Evolutionary conservation across 441 rosid genomes (phyloP).

Genomic region (Erodium moschatum): DNA sequence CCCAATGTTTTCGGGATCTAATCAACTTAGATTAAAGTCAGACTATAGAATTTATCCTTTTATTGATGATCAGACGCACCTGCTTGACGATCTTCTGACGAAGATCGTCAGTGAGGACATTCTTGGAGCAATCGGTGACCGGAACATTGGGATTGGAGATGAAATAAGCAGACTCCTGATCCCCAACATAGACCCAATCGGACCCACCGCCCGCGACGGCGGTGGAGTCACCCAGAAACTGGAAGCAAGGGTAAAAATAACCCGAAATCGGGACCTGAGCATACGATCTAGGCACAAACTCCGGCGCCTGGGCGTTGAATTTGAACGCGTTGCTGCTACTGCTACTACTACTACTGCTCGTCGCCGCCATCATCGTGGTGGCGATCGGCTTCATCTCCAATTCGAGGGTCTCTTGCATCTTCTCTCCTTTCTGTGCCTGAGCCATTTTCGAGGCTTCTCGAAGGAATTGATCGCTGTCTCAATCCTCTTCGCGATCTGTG

Average conservation of each 20-base stretch:
- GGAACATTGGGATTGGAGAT: constrained; percentile 42
- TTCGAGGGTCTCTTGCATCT: constrained; percentile 16
- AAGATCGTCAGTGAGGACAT: constrained; percentile 56
- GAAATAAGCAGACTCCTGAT: constrained; percentile 44
- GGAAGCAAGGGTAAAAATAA: constrained; percentile 52
- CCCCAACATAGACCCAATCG: constrained; percentile 73
- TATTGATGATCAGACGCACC: constrained; percentile 26
- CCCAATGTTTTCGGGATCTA: too few species aligned
- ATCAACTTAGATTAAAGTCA: too few species aligned
- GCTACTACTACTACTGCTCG: too few species aligned
- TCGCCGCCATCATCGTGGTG: neutral
- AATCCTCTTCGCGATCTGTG: neutral
- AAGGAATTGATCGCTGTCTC: too few species aligned
- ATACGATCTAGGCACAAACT: constrained; percentile 67
- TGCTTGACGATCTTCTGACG: constrained; percentile 76
- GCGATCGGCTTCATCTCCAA: constrained; percentile 6
- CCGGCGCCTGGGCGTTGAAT: constrained; percentile 86
- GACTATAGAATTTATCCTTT: too few species aligned
- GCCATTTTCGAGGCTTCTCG: constrained; percentile 35
- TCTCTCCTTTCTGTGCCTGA: constrained; percentile 41
- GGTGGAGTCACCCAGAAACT: constrained; percentile 46
- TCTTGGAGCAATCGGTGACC: constrained; percentile 39
- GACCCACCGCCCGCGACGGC: constrained; percentile 22
- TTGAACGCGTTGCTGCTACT: constrained; percentile 34
- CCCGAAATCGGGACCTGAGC: constrained; percentile 54